These are phyloP conservation scores for Porphyrellus cyaneotinctus DNA, from an alignment of 768 basidiomycete genomes.

Conservation along the genomic window DNA sequence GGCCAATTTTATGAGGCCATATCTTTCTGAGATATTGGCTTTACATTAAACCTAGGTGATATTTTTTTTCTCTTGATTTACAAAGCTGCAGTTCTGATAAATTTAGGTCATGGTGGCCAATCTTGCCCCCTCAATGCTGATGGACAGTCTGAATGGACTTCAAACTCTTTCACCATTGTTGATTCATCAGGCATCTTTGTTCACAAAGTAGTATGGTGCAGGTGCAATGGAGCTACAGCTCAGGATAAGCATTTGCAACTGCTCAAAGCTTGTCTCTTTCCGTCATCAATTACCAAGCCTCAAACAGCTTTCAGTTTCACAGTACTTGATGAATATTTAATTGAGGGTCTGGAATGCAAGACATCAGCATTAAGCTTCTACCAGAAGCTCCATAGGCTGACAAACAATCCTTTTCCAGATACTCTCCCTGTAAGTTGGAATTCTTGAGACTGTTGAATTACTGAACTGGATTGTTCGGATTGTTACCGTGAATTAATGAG, in stretches of 20 bases:
- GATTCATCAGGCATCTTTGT: neutral
- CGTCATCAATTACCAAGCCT: constrained; percentile 10
- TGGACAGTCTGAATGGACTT: neutral
- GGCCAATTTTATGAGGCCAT: neutral
- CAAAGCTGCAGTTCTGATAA: neutral
- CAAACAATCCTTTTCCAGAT: no score
- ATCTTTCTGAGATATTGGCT: no score
- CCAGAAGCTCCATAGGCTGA: no score
- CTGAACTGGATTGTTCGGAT: neutral
- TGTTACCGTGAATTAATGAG: neutral
- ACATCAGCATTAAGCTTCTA: no score
- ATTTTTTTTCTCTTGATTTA: neutral
- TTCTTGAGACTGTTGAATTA: neutral
- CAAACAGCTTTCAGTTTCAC: constrained; percentile 20
- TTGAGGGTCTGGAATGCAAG: no score
- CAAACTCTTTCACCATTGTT: neutral
- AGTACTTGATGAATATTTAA: constrained; percentile 18
- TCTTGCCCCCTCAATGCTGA: neutral
- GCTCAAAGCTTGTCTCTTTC: constrained; percentile 7
- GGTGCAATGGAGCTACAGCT: neutral
- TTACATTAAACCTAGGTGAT: neutral
- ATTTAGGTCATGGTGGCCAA: neutral
- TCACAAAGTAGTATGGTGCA: neutral
- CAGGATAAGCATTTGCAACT: no score
- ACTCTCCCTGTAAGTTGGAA: neutral